A percentile compares a stretch with the other conserved stretches of the same genome.
phyloP scores from a whole-genome alignment of 129 eudicot genomes.

The Flaveria trinervia region DNA sequence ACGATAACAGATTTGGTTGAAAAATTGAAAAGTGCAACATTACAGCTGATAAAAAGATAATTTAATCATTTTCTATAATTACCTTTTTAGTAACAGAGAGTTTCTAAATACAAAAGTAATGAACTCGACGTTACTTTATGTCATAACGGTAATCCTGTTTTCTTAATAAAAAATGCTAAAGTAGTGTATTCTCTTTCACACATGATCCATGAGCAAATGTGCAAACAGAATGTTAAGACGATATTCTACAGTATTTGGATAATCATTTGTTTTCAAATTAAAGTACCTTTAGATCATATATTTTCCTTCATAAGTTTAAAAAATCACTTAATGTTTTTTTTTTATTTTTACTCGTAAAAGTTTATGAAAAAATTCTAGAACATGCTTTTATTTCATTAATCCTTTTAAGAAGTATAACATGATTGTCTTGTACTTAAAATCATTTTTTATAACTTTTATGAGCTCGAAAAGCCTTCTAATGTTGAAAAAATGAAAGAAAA shows the following conservation, averaged over 20 bases:
- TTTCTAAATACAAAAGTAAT: not conserved
- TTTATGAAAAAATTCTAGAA: no score
- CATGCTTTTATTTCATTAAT: no score
- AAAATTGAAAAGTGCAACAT: not conserved
- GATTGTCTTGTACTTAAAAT: no score
- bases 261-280: constrained; percentile 12
- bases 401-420: no score
- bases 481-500: no score
- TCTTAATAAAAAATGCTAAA: not conserved
- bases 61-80: not conserved
- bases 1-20: not conserved
- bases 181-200: not conserved
- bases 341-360: no score
- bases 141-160: not conserved
- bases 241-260: not conserved
- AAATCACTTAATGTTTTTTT: not conserved
- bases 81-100: not conserved
- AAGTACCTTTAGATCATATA: constrained; percentile 10
- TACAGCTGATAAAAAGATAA: not conserved
- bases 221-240: not conserved
- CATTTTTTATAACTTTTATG: no score
- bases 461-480: no score
- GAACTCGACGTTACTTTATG: not conserved
- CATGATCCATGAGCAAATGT: constrained; percentile 6
- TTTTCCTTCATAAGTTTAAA: no score